A percentile compares a stretch with the other conserved stretches of the same genome.
Evolutionary conservation across 495 filamentous ascomycete species (phyloP).

Genomic region (Aspergillus indologenus): DNA sequence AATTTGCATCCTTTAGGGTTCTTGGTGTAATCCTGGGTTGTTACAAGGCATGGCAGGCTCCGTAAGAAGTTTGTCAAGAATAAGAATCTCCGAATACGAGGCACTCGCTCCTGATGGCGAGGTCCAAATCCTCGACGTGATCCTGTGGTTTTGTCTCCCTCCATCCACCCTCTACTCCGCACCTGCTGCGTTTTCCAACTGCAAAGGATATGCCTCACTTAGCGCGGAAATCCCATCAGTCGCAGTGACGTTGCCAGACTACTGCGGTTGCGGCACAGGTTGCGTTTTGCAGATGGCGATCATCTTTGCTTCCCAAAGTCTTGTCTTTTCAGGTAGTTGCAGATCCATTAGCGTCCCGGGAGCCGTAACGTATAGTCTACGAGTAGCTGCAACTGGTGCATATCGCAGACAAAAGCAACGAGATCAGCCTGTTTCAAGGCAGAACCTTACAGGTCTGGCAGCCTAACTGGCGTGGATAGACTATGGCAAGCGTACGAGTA

Average conservation of each 20-base stretch:
- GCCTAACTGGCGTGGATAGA: background rate
- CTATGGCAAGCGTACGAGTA: no score
- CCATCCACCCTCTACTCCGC: background rate
- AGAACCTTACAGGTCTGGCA: no score
- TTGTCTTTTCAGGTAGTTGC: background rate
- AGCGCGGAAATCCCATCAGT: background rate
- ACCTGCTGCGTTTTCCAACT: no score
- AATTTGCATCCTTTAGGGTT: background rate
- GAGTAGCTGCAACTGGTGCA: background rate
- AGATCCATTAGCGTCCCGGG: background rate
- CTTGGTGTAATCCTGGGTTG: no score
- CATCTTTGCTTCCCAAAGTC: background rate
- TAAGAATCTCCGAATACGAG: background rate
- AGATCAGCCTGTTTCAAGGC: background rate
- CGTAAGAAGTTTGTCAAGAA: no score
- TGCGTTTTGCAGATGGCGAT: background rate
- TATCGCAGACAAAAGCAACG: background rate
- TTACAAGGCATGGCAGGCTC: no score
- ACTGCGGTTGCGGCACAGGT: background rate
- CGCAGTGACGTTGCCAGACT: background rate
- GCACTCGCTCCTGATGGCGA: background rate
- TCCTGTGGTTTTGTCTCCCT: background rate
- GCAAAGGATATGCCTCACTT: background rate
- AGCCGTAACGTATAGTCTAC: background rate
- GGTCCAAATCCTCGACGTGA: background rate